These are phyloP conservation scores for Tetrastigma voinierianum DNA, from an alignment of 164 flowering plant genomes.

Conservation along the genomic window DNA sequence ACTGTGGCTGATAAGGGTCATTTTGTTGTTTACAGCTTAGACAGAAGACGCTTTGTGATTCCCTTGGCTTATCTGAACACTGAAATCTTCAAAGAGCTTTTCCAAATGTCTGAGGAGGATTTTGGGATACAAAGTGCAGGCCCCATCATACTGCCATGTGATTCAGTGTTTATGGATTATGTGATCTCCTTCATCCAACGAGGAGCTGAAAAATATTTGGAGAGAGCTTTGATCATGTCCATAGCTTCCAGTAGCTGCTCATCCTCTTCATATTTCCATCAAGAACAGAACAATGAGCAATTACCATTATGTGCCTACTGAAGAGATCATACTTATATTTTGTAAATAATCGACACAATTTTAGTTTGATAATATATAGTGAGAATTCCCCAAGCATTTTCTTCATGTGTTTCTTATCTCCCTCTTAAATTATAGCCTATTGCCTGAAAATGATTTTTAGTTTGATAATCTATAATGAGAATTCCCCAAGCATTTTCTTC, in stretches of 20 bases:
- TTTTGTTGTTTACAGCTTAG: conserved; percentile 5
- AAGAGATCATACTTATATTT: no score
- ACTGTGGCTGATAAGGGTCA: conserved; percentile 1
- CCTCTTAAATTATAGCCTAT: no score
- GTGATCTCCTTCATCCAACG: not conserved
- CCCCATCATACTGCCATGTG: conserved; percentile 3
- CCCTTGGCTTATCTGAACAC: not conserved
- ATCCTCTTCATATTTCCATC: not conserved
- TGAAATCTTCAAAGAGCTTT: conserved; percentile 2
- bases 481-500: no score
- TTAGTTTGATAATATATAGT: no score
- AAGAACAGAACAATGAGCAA: no score
- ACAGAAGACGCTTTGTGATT: not conserved
- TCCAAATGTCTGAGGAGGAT: conserved; percentile 5
- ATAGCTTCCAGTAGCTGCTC: not conserved
- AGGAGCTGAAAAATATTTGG: not conserved
- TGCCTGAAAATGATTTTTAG: no score
- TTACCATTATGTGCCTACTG: no score
- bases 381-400: no score
- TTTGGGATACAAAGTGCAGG: not conserved
- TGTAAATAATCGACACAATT: no score
- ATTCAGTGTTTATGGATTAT: not conserved
- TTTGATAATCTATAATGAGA: no score
- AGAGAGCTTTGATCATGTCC: conserved; percentile 6
- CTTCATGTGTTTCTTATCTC: no score